Evolutionary conservation across 495 filamentous ascomycete genomes (phyloP).

Genomic region (Penicillium flavigenum): DNA sequence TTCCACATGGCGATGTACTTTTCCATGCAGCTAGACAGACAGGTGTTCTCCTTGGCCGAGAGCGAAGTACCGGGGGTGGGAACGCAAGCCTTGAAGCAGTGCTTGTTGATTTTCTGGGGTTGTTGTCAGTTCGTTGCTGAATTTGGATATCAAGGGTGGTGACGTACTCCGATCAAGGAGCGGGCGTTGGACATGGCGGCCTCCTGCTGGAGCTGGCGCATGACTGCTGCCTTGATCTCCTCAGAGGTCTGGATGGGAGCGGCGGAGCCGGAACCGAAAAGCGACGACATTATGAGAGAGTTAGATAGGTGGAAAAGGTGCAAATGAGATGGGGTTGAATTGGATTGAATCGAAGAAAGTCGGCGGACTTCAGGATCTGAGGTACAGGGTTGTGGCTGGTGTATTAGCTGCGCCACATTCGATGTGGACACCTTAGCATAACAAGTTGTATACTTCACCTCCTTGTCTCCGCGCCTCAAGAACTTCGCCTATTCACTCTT

Average conservation of each 20-base stretch:
- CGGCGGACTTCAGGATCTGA: slow-evolving; percentile 14
- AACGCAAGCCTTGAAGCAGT: slow-evolving; percentile 94
- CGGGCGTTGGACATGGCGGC: slow-evolving; percentile 72
- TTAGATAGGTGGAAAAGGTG: slow-evolving; percentile 5
- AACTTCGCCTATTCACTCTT: slow-evolving; percentile 23
- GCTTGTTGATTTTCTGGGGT: slow-evolving; percentile 85
- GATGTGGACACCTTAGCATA: slow-evolving; percentile 39
- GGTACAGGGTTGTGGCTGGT: slow-evolving; percentile 27
- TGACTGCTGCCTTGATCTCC: slow-evolving; percentile 66
- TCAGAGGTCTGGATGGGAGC: slow-evolving; percentile 42
- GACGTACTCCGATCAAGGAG: slow-evolving; percentile 68
- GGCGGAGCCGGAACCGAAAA: slow-evolving; percentile 36
- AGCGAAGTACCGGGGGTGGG: slow-evolving; percentile 78
- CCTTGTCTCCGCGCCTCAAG: slow-evolving; percentile 7
- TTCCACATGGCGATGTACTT: slow-evolving; percentile 98
- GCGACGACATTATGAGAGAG: slow-evolving; percentile 37
- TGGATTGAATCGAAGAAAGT: slow-evolving; percentile 13
- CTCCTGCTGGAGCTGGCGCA: slow-evolving; percentile 73
- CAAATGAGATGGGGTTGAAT: slow-evolving; percentile 1
- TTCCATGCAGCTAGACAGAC: slow-evolving; percentile 88
- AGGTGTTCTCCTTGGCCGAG: slow-evolving; percentile 68
- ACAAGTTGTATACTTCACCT: slow-evolving; percentile 21
- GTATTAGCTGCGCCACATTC: slow-evolving; percentile 29
- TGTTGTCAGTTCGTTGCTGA: slow-evolving; percentile 9
- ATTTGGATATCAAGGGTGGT: background rate